Evolutionary conservation across 345 rosid species (phyloP).

Genomic region (Lagerstroemia speciosa): DNA sequence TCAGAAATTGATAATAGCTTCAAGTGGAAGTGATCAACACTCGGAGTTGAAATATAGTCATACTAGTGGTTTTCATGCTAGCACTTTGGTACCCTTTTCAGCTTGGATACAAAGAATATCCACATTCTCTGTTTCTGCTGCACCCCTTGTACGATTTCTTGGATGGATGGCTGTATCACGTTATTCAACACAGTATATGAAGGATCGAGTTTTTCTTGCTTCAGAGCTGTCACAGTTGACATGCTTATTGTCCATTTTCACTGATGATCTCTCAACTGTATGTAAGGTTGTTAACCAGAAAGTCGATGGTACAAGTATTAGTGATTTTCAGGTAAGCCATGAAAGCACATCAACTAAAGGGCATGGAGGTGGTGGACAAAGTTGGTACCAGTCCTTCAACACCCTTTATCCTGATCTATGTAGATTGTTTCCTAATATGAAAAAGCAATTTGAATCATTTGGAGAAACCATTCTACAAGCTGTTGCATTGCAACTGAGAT

Average conservation of each 20-base stretch:
- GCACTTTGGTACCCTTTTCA: constrained; percentile 53
- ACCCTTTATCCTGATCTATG: constrained; percentile 55
- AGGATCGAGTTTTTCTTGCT: constrained; percentile 48
- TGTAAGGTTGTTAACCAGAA: constrained; percentile 30
- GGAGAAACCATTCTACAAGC: constrained; percentile 74
- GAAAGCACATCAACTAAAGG: constrained; percentile 11
- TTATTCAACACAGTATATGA: constrained; percentile 42
- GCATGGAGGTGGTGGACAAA: constrained; percentile 23
- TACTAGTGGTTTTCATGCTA: constrained; percentile 27
- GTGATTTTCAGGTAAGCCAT: constrained; percentile 18
- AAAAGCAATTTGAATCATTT: constrained; percentile 52
- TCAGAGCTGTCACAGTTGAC: constrained; percentile 60
- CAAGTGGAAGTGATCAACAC: constrained; percentile 47
- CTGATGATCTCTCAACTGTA: constrained; percentile 59
- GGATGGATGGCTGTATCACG: constrained; percentile 92
- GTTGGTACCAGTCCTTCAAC: constrained; percentile 34
- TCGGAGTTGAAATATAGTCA: constrained; percentile 30
- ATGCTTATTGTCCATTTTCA: constrained; percentile 46
- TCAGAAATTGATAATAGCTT: constrained; percentile 61
- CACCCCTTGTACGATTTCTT: constrained; percentile 62
- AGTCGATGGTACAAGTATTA: constrained; percentile 22
- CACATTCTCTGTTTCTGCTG: constrained; percentile 46
- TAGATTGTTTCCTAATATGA: constrained; percentile 62
- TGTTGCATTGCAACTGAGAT: constrained; percentile 63
- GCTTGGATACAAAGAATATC: constrained; percentile 63